Conservation (phyloP, 345 rosid species). For the Rhizophora mangle region DNA sequence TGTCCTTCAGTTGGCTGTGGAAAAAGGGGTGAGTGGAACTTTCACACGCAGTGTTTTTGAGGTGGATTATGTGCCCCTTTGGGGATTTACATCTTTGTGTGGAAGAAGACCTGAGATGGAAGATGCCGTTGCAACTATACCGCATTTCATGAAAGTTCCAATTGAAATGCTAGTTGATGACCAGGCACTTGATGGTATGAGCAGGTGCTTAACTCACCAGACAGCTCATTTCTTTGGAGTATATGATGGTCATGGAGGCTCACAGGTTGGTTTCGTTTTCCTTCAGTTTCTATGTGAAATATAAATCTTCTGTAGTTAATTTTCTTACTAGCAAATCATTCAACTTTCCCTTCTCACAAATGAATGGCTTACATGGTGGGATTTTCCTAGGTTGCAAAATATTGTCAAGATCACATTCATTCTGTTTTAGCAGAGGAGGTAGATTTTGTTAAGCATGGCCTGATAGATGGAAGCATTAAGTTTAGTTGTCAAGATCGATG, state of each 20-base stretch:
- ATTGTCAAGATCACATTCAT: conserved; percentile 73
- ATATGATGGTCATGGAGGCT: conserved; percentile 98
- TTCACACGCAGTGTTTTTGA: conserved; percentile 74
- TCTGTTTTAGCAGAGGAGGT: conserved; percentile 67
- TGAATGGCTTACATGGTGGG: conserved; percentile 9
- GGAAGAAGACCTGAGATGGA: conserved; percentile 99
- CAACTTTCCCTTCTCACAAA: neutral
- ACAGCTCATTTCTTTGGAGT: conserved; percentile 88
- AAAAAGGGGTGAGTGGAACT: conserved; percentile 31
- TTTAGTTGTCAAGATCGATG: conserved; percentile 73
- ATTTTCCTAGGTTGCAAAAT: conserved; percentile 74
- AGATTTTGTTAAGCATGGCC: conserved; percentile 39
- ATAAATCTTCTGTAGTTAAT: neutral
- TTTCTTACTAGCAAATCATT: neutral
- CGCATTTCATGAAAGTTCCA: conserved; percentile 62
- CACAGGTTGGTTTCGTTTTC: conserved; percentile 50
- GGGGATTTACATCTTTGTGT: conserved; percentile 77
- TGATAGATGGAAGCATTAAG: conserved; percentile 40
- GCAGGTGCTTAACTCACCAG: conserved; percentile 49
- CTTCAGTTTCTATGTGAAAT: neutral
- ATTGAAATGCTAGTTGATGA: conserved; percentile 72
- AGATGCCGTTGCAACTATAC: conserved; percentile 74
- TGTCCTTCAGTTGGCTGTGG: conserved; percentile 49
- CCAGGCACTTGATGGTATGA: conserved; percentile 49
- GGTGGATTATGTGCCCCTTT: conserved; percentile 79